Conservation (phyloP, 2,329 filamentous ascomycete species). For the Aspergillus versicolor region DNA sequence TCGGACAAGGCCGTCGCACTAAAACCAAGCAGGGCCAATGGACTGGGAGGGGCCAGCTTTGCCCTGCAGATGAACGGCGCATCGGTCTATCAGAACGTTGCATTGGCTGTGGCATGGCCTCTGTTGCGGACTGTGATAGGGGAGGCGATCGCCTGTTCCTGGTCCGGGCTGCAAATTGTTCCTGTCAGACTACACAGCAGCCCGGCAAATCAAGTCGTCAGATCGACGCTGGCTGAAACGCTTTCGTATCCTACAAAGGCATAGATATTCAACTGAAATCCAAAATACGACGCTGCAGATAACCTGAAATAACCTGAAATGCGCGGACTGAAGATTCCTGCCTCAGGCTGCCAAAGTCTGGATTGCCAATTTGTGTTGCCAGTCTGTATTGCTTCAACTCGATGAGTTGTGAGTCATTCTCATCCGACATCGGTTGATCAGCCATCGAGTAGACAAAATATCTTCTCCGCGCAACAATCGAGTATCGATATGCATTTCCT, state of each 20-base stretch:
- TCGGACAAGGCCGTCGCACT: neutral
- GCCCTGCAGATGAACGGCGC: constrained; percentile 3
- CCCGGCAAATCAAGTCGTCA: constrained; percentile 1
- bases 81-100: constrained; percentile 18
- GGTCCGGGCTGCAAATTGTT: constrained; percentile 8
- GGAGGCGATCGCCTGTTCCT: neutral
- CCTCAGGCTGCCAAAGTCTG: neutral
- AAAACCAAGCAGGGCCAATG: constrained; percentile 15
- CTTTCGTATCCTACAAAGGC: no score
- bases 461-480: neutral
- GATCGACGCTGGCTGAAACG: neutral
- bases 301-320: neutral
- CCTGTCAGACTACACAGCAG: neutral
- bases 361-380: no score
- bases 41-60: constrained; percentile 3
- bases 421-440: neutral
- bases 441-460: neutral
- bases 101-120: constrained; percentile 11
- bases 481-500: neutral
- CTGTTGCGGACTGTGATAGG: constrained; percentile 4
- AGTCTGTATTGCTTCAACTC: neutral
- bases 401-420: neutral
- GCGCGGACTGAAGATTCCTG: neutral
- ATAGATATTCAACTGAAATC: no score
- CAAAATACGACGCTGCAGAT: no score